phyloP scores from a whole-genome alignment of 2,329 filamentous ascomycete species.

The Calonectria honghensis region DNA sequence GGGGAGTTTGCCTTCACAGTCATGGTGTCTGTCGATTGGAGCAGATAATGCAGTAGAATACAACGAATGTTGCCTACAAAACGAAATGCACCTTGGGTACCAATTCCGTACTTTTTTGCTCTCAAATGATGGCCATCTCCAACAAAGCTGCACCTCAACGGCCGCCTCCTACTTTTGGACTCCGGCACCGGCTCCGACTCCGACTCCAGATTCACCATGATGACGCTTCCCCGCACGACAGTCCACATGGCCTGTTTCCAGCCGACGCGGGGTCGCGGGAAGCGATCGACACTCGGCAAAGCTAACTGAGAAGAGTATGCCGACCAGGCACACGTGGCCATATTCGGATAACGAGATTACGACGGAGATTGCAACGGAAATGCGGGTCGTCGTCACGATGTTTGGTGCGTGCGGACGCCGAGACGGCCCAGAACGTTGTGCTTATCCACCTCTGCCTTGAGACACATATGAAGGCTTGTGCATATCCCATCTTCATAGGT shows the following conservation, averaged over 20 bases:
- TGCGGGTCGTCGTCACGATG: not conserved
- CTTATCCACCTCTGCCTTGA: not conserved
- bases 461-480: not conserved
- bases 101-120: not conserved
- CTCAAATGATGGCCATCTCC: not conserved
- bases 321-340: slow-evolving; percentile 16
- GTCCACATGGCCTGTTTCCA: slow-evolving; percentile 9
- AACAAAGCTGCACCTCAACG: not conserved
- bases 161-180: not conserved
- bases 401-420: not conserved
- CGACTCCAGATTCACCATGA: not conserved
- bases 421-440: not conserved
- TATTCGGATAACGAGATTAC: slow-evolving; percentile 18
- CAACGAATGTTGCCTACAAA: not conserved
- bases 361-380: slow-evolving; percentile 15
- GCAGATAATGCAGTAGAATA: not conserved
- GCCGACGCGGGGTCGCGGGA: slow-evolving; percentile 19
- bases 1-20: not conserved
- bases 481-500: not conserved
- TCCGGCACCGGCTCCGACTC: slow-evolving; percentile 16
- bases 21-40: not conserved
- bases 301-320: slow-evolving; percentile 18
- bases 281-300: slow-evolving; percentile 18
- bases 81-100: not conserved
- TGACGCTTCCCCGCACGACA: slow-evolving; percentile 7